Conservation (phyloP, 1,139 yeast genomes). For the Protomyces macrosporus region DNA sequence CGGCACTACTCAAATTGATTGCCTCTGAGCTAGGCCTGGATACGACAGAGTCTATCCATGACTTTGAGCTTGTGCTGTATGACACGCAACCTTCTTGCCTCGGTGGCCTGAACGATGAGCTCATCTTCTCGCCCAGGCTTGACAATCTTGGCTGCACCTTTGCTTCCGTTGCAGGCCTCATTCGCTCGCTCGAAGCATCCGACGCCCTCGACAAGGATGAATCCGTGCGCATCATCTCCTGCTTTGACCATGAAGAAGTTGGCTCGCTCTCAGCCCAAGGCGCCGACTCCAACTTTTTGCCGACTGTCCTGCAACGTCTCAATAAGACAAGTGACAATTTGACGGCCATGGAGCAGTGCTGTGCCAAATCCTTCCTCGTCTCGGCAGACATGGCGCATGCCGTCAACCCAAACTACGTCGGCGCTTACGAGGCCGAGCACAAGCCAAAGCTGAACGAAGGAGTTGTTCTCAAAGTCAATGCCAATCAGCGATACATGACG, state of each 20-base stretch:
- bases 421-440: slow-evolving; percentile 69
- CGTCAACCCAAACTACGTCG: slow-evolving; percentile 83
- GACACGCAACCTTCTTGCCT: slow-evolving; percentile 77
- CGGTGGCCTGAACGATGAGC: slow-evolving; percentile 88
- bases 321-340: slow-evolving; percentile 21
- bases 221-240: slow-evolving; percentile 65
- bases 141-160: slow-evolving; percentile 55
- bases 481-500: slow-evolving; percentile 92
- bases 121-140: slow-evolving; percentile 85
- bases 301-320: slow-evolving; percentile 46
- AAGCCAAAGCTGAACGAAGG: slow-evolving; percentile 80
- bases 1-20: slow-evolving; percentile 60
- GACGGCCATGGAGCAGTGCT: slow-evolving; percentile 50
- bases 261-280: slow-evolving; percentile 95
- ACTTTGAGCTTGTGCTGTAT: slow-evolving; percentile 80
- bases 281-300: slow-evolving; percentile 85
- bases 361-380: slow-evolving; percentile 77
- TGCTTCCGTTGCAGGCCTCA: slow-evolving; percentile 65
- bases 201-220: slow-evolving; percentile 41
- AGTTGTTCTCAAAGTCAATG: slow-evolving; percentile 88
- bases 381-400: slow-evolving; percentile 98
- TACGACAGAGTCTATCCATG: slow-evolving; percentile 53
- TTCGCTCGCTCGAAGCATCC: slow-evolving; percentile 46
- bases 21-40: slow-evolving; percentile 57
- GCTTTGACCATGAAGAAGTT: slow-evolving; percentile 93